Base-by-base conservation (phyloP, 2,329 filamentous ascomycete species). In the Hortaea werneckii region DNA sequence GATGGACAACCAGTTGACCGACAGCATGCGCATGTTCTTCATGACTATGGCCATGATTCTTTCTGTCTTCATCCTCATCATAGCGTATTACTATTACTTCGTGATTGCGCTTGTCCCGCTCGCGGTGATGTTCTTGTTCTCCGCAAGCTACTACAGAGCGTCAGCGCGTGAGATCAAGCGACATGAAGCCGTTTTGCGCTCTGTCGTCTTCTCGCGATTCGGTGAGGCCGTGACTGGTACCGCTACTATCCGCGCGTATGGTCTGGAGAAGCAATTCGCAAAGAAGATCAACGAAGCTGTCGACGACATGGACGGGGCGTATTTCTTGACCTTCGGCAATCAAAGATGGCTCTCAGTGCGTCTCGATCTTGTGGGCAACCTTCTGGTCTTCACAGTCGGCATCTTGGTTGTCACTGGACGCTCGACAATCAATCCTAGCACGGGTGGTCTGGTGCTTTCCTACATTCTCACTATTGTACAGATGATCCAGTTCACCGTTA, bases 151-250 rank as follows among this genome's bases (percentile, higher is more conserved):
- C 69, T 96, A 96, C 67, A 79, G 90, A 40, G 75, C 88, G 1
- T 95, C 90, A 1, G 90, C 90, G 6, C 82, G 92, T 42, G 89
- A 96, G 67, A 82, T 96, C 56, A 96, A 96, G 71, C 84, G 92
- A 1, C 89, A 92, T 64, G 92, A 96, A 66, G 81, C 90, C 0
- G 81, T 95, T 5, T 77, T 95, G 35, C 83, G 92, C 42, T 95
- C 88, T 2, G 76, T 75, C 13, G 86, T 98, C 26, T 95, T 95
- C 67, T 84, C 90, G 49, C 87, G 86, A 59, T 96, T 98, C 59
- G 79, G 83, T 56, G 90, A 98, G 67, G 87, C 87, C 0, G 78
- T 98, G 43, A 84, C 78, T 37, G 88, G 88, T 4, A 83, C 85
- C 9, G 77, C 90, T 1, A 88, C 82, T 2, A 95, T 96, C 58